Base-by-base conservation (phyloP, 352 stramenopile genomes). In the Globisporangium cylindrosporum region DNA sequence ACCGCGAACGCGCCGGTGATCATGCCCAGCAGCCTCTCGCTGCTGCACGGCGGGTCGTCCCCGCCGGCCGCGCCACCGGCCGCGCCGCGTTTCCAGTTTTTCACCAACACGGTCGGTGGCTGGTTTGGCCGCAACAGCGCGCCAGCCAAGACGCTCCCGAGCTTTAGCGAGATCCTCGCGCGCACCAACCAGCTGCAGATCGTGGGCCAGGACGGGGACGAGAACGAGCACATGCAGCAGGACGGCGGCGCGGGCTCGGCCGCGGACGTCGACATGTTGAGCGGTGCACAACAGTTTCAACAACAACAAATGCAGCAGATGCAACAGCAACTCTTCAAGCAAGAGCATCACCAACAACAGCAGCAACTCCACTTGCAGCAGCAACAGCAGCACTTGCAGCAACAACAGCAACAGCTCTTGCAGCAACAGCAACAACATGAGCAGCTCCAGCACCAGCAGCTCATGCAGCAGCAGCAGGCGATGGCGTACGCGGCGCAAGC, bases 141-240 rank as follows among this genome's bases (percentile, higher is more conserved):
- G 1, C 70, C 70, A 1, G 56, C 72, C n/a, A 80, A 80, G 29
- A 76, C 71, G 57, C 78, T 91, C 9, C 82, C 82, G 36, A 89
- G 82, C 66, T 89, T 91, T 59, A 73, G 73, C 18, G 82, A 91
- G 66, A 84, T 91, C 49, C 66, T 91, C 51, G 80, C 82, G 25
- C 77, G 82, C 48, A 91, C 82, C 1, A 89, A 85, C 69, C 78
- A 88, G 64, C 64, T 91, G 27, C 80, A 91, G 67, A 77, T 89
- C 25, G 74, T 89, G 69, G 73, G 79, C 27, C 71, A 57, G 25
- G 38, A 61, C 20, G 36, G 59, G 1, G 25, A 46, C 10, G 43
- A 25, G n/a, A 22, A 20, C 4, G 15, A 65, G 36, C 54, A 53
- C 9, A 25, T 43, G 12, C 62, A 67, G 34, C 62, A 67, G 34